Evolutionary conservation across 1,284 basidiomycete species (phyloP), one percentile per base, ranked within the genome.

Genomic region (Acaromyces ingoldii): DNA sequence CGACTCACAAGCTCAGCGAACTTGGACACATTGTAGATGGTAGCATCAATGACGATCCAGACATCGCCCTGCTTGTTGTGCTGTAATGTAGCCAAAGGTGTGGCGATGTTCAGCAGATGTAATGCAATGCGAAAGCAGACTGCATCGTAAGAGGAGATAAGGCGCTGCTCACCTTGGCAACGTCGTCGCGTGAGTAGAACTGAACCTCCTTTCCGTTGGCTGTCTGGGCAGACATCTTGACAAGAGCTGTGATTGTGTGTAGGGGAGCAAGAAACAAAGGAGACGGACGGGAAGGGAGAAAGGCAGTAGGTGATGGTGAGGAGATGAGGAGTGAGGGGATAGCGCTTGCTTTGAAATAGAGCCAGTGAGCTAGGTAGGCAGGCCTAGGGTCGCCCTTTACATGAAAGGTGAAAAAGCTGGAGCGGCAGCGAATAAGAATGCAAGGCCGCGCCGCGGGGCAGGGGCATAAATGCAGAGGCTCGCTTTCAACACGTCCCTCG

Each of bases 21-120:
- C 57, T 74, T 73, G 61, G 63, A 67, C 59, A 75, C 49, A 57
- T 75, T 67, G 66, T 74, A 75, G 51, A 75, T 67, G 50, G 63
- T 61, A 38, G 64, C 61, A 54, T 74, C 72, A 30, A 75, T 69
- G 54, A 67, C 55, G 55, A 67, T 65, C 65, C 65, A 67, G 42
- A 60, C 50, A 44, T 67, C 63, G 36, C 62, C 61, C 5, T 39
- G 36, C 48, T 67, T 65, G 57, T 65, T 65, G 55, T 67, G 65
- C 63, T 64, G 45, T 43, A 9, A 9, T 28, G n/a, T n/a, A n/a
- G n/a, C n/a, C n/a, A n/a, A n/a, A 43, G 24, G 24, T 19, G 19
- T 34, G 33, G 13, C 33, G 19, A 34, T 13, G 33, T 13, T 34
- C 13, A n/a, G n/a, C n/a, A n/a, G n/a, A n/a, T n/a, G n/a, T n/a